Conservation (phyloP, 1,284 basidiomycete species). For the Austroboletus niveus region DNA sequence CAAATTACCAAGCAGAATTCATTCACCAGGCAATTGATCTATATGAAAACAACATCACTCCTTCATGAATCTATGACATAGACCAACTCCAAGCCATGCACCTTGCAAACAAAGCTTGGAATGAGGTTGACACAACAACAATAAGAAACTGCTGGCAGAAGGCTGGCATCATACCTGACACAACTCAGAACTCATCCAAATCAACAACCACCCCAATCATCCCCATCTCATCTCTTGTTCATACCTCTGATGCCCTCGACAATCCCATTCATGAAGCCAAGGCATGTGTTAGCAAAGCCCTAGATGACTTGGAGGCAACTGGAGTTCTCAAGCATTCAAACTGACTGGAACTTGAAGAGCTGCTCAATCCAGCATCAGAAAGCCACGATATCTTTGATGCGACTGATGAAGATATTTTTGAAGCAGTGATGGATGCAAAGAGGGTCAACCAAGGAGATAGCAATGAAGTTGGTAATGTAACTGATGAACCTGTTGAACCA, state of each 20-base stretch:
- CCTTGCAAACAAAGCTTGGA: conserved; percentile 18
- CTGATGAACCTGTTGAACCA: background rate
- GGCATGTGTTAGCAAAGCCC: background rate
- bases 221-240: background rate
- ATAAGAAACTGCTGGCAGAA: conserved; percentile 11
- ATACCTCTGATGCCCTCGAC: background rate
- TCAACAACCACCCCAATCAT: background rate
- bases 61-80: conserved; percentile 32
- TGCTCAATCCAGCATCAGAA: background rate
- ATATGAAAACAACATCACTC: conserved; percentile 28
- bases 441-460: background rate
- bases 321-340: background rate
- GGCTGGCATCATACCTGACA: conserved; percentile 4
- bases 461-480: background rate
- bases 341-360: background rate
- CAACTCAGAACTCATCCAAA: background rate
- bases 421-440: background rate
- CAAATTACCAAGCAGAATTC: background rate
- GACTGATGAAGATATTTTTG: background rate
- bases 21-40: background rate
- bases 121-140: background rate
- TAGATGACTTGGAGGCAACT: background rate
- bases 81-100: conserved; percentile 34
- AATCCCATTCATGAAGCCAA: background rate
- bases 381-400: background rate